Evolutionary conservation across 1,139 yeast genomes (phyloP).

Genomic region (Sugiyamaella xylanicola): DNA sequence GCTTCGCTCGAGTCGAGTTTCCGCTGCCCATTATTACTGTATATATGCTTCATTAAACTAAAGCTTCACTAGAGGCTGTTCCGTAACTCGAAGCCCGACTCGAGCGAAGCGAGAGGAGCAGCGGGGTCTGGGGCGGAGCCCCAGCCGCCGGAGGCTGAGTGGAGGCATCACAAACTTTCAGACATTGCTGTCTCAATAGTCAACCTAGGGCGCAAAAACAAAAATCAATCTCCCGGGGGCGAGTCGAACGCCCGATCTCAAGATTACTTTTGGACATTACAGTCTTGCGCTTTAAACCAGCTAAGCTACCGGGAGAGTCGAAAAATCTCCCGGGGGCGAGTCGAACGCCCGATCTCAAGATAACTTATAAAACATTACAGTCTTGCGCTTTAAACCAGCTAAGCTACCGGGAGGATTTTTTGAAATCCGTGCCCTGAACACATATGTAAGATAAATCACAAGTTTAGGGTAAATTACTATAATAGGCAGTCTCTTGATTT

Average conservation of each 20-base stretch:
- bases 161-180: too few relatives aligned
- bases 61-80: too few relatives aligned
- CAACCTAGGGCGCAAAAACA: too few relatives aligned
- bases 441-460: not conserved
- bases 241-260: constrained; percentile 3
- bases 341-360: constrained; percentile 87
- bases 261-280: not conserved
- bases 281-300: constrained; percentile 2
- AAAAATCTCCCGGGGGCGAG: constrained; percentile 77
- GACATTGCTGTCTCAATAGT: too few relatives aligned
- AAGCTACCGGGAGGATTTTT: constrained; percentile 64
- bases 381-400: constrained; percentile 65
- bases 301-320: not conserved
- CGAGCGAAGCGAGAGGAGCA: not conserved
- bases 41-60: too few relatives aligned
- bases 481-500: too few relatives aligned
- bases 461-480: not conserved
- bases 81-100: not conserved
- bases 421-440: not conserved
- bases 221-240: constrained; percentile 1
- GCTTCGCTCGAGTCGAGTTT: too few relatives aligned
- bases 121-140: not conserved
- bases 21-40: too few relatives aligned
- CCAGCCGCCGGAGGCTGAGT: not conserved
- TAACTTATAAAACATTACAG: constrained; percentile 63